Evolutionary conservation across 805 yeast genomes (phyloP).

Genomic region (Sugiyamaella chiloensis): DNA sequence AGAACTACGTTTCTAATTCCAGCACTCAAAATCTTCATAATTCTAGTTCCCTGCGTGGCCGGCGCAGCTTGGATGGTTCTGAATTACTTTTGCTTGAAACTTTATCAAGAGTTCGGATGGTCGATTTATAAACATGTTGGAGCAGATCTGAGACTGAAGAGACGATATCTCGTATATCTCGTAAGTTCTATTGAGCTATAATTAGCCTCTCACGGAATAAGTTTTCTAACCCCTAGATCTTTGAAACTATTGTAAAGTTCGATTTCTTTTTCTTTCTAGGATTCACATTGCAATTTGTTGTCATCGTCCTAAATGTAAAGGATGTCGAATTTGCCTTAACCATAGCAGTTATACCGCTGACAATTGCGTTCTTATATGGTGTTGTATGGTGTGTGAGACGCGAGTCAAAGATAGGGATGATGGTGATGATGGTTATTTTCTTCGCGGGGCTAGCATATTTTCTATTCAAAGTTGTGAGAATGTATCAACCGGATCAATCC

Average conservation of each 20-base stretch:
- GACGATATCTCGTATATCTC: conserved; percentile 32
- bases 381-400: conserved; percentile 39
- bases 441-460: conserved; percentile 47
- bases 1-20: neutral
- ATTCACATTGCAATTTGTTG: conserved; percentile 48
- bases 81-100: conserved; percentile 32
- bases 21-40: conserved; percentile 36
- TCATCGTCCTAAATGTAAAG: conserved; percentile 40
- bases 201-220: no score
- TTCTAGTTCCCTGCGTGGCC: conserved; percentile 43
- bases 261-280: conserved; percentile 50
- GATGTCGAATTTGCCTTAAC: conserved; percentile 48
- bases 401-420: conserved; percentile 35
- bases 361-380: conserved; percentile 38
- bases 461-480: conserved; percentile 44
- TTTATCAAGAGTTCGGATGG: conserved; percentile 45
- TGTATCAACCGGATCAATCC: conserved; percentile 39
- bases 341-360: conserved; percentile 44
- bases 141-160: conserved; percentile 41
- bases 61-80: conserved; percentile 38
- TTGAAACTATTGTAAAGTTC: conserved; percentile 38
- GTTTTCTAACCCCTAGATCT: conserved; percentile 31
- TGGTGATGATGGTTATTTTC: conserved; percentile 28
- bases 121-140: conserved; percentile 48
- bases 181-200: no score